These are phyloP conservation scores for Diutina siamensis DNA, from an alignment of 1,139 yeast species.

Conservation along the genomic window DNA sequence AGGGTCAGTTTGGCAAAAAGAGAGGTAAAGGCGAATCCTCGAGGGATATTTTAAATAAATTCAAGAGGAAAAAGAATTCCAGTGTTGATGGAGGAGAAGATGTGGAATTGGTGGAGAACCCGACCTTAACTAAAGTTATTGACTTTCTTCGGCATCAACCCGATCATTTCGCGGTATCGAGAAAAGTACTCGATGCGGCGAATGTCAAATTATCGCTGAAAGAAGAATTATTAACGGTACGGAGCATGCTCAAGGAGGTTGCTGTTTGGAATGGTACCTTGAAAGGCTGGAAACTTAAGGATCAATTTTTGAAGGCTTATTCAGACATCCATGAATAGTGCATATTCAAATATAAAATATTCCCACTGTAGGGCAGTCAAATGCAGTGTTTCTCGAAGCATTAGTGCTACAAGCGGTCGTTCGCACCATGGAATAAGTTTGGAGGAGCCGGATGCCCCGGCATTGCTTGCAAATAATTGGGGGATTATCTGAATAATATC, in stretches of 20 bases:
- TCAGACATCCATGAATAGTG: neutral
- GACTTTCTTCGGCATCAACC: slow-evolving; percentile 22
- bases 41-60: slow-evolving; percentile 15
- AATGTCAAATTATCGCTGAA: slow-evolving; percentile 30
- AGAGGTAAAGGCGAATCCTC: slow-evolving; percentile 8
- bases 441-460: too few relatives aligned
- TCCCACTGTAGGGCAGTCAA: too few relatives aligned
- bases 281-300: slow-evolving; percentile 55
- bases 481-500: too few relatives aligned
- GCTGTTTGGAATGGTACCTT: slow-evolving; percentile 52
- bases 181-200: slow-evolving; percentile 41
- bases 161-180: slow-evolving; percentile 41
- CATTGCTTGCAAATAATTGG: too few relatives aligned
- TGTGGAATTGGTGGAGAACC: slow-evolving; percentile 13
- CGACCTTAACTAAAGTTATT: slow-evolving; percentile 25
- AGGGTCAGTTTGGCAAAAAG: slow-evolving; percentile 35
- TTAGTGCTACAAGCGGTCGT: too few relatives aligned
- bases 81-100: neutral
- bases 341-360: too few relatives aligned
- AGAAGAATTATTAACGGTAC: slow-evolving; percentile 47
- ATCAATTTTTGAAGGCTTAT: neutral
- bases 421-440: too few relatives aligned
- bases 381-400: too few relatives aligned
- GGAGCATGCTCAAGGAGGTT: slow-evolving; percentile 59
- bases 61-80: slow-evolving; percentile 9